Base-by-base conservation (phyloP, 257 asterid genomes). In the Linaria vulgaris region DNA sequence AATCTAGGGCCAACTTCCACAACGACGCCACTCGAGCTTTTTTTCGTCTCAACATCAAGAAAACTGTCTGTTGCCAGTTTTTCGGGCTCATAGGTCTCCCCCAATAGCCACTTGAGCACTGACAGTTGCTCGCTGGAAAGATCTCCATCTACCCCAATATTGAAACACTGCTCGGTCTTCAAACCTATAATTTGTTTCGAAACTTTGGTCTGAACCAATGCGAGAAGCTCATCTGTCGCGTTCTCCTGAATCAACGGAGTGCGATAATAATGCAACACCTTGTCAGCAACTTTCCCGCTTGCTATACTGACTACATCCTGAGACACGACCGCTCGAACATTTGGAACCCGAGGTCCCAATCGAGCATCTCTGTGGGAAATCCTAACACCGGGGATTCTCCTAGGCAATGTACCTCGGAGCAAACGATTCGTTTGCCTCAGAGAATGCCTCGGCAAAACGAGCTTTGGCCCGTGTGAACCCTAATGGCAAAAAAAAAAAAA, bases 1-100 rank as follows among this genome's bases (percentile, higher is more conserved):
- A 89, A 53, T 52, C 97, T 75, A 4, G 95, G 96, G 15, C 99
- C 99, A 58, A 92, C 97, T 75, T 92, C 95, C 48, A 92, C 67
- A 17, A 87, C 55, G 39, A 83, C 72, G 46, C 80, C 34, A 68
- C 67, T 76, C 12, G 67, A 61, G 10, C 30, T 53, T 44, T 23
- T 59, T 30, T 69, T 70, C 60, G 23, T 70, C 73, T 73, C 88
- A 60, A 69, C 72, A 20, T 80, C 85, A 34, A 92, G 83, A 73
- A 85, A 92, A 72, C 99, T 92, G 27, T 71, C 76, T 21, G 74
- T 22, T 60, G 88, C 88, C 61, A 89, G 74, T 74, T 78, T 81
- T 43, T 78, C 85, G 9, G 95, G 97, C 75, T 87, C 96, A 12
- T 80, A 89, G 0, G 99, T 89, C 67, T 92, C 99, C 45, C 94